phyloP scores from a whole-genome alignment of 2,329 filamentous ascomycete genomes.

The Fusarium sp. region DNA sequence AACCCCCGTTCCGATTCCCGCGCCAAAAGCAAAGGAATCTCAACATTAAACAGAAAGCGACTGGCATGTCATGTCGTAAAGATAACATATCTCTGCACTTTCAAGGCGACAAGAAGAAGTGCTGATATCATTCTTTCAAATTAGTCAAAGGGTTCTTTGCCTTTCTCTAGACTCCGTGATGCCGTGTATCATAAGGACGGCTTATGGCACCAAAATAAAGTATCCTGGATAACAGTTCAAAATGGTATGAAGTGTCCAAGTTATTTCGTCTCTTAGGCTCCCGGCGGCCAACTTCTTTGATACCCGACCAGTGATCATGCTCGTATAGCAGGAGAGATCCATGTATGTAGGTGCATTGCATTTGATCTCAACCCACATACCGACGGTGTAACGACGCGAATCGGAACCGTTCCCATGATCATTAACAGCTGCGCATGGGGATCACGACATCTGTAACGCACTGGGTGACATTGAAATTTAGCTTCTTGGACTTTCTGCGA shows the following conservation, averaged over 20 bases:
- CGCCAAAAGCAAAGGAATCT: slow-evolving; percentile 34
- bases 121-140: slow-evolving; percentile 15
- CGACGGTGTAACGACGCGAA: slow-evolving; percentile 33
- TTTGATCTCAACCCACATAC: slow-evolving; percentile 30
- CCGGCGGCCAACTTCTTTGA: background rate
- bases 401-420: slow-evolving; percentile 43
- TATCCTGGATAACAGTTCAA: background rate
- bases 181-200: slow-evolving; percentile 1
- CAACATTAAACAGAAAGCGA: slow-evolving; percentile 20
- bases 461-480: slow-evolving; percentile 17
- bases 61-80: slow-evolving; percentile 5
- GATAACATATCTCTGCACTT: slow-evolving; percentile 23
- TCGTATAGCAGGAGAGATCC: background rate
- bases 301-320: background rate
- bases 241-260: background rate
- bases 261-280: background rate
- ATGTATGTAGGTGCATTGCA: slow-evolving; percentile 4
- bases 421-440: slow-evolving; percentile 23
- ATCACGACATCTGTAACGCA: slow-evolving; percentile 19
- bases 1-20: slow-evolving; percentile 30
- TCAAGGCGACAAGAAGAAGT: slow-evolving; percentile 25
- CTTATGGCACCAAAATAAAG: background rate
- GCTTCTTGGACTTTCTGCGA: background rate
- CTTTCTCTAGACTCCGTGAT: slow-evolving; percentile 4
- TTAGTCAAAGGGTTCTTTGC: slow-evolving; percentile 1